A percentile compares a stretch with the other conserved stretches of the same genome.
Evolutionary conservation across 1,284 basidiomycete genomes (phyloP).

Genomic region (Melanopsichium pennsylvanicum): DNA sequence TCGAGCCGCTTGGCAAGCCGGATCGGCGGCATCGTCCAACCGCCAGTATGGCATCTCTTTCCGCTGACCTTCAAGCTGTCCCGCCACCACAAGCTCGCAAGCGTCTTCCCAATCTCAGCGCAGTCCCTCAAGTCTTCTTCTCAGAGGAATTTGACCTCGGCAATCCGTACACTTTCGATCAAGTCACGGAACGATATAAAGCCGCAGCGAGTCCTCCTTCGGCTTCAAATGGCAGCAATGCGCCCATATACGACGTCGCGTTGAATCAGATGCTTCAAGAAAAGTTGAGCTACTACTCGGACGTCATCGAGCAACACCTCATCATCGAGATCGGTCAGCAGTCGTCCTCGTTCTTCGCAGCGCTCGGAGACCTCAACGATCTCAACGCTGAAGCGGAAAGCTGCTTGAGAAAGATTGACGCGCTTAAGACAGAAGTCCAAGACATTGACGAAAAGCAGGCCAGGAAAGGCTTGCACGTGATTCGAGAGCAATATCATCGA

Average conservation of each 20-base stretch:
- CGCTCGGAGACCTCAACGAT: conserved; percentile 89
- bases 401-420: conserved; percentile 79
- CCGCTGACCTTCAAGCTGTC: conserved; percentile 36
- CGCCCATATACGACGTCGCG: conserved; percentile 54
- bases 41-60: conserved; percentile 32
- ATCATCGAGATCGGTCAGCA: conserved; percentile 89
- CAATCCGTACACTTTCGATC: conserved; percentile 81
- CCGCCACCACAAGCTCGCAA: conserved; percentile 31
- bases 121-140: conserved; percentile 81
- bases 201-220: conserved; percentile 14
- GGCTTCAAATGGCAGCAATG: conserved; percentile 4
- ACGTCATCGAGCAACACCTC: conserved; percentile 93
- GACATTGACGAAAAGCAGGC: conserved; percentile 77
- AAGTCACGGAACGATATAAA: conserved; percentile 75
- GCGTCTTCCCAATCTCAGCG: conserved; percentile 71
- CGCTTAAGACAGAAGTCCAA: conserved; percentile 76
- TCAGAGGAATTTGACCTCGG: conserved; percentile 82
- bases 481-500: conserved; percentile 47
- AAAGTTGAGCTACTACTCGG: conserved; percentile 88
- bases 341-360: conserved; percentile 93
- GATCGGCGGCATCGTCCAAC: conserved; percentile 19
- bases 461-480: conserved; percentile 47
- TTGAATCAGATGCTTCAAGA: conserved; percentile 78
- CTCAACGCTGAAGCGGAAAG: conserved; percentile 86
- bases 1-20: conserved; percentile 19